Conservation (phyloP, 2,329 filamentous ascomycete species). For the Sporothrix variecibatus region DNA sequence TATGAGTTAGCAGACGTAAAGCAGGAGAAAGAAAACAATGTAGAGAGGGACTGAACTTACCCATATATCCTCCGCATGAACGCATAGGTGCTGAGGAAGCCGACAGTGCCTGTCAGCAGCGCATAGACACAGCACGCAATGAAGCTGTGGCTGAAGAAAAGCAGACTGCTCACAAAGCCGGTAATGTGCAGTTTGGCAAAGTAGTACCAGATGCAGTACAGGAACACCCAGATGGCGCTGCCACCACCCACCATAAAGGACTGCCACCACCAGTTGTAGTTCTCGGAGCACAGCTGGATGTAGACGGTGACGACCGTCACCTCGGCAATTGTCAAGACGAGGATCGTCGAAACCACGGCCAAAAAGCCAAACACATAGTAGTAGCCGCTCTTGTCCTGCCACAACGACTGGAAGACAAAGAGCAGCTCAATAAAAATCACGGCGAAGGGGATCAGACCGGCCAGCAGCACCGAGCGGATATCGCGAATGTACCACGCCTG, state of each 20-base stretch:
- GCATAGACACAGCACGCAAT: slow-evolving; percentile 81
- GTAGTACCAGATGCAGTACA: slow-evolving; percentile 85
- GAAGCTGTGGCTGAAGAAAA: slow-evolving; percentile 85
- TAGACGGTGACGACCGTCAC: slow-evolving; percentile 84
- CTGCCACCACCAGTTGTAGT: slow-evolving; percentile 93
- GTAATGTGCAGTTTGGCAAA: slow-evolving; percentile 76
- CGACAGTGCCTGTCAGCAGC: slow-evolving; percentile 77
- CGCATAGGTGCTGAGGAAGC: slow-evolving; percentile 79
- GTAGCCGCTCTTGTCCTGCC: slow-evolving; percentile 88
- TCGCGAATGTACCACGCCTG: slow-evolving; percentile 75
- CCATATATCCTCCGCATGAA: slow-evolving; percentile 84
- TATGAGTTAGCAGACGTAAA: not conserved
- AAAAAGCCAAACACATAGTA: slow-evolving; percentile 92
- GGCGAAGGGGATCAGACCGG: slow-evolving; percentile 79
- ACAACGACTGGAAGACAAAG: slow-evolving; percentile 63
- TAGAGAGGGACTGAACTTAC: slow-evolving; percentile 47
- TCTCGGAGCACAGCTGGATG: slow-evolving; percentile 79
- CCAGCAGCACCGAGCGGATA: slow-evolving; percentile 65
- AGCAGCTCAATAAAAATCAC: slow-evolving; percentile 42
- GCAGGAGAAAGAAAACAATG: not conserved
- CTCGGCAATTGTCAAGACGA: slow-evolving; percentile 76
- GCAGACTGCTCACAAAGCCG: slow-evolving; percentile 74
- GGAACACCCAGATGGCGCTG: slow-evolving; percentile 78
- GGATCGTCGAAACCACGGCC: slow-evolving; percentile 69
- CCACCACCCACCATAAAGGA: slow-evolving; percentile 78